phyloP scores from a whole-genome alignment of 805 yeast species.

The Wickerhamiella sorbophila region DNA sequence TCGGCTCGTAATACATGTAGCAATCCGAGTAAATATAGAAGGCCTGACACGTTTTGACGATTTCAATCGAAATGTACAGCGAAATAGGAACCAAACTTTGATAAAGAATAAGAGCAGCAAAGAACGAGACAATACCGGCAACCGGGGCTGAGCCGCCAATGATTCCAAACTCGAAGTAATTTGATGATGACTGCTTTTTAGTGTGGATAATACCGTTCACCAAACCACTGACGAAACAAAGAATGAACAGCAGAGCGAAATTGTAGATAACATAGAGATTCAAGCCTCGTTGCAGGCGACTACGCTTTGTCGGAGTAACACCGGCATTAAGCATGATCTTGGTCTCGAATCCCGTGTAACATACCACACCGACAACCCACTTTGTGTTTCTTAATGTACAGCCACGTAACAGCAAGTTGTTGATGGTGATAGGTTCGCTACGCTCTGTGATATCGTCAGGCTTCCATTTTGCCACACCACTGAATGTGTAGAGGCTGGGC shows the following conservation, averaged over 20 bases:
- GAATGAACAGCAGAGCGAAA: conserved; percentile 44
- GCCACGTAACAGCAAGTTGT: conserved; percentile 60
- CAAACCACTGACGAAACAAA: conserved; percentile 59
- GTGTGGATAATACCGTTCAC: conserved; percentile 44
- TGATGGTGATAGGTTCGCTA: conserved; percentile 45
- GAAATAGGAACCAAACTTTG: conserved; percentile 74
- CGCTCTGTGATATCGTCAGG: conserved; percentile 4
- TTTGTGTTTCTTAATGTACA: conserved; percentile 59
- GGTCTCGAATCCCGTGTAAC: conserved; percentile 63
- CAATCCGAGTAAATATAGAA: conserved; percentile 60
- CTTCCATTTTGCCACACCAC: conserved; percentile 22
- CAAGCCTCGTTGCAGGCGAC: conserved; percentile 52
- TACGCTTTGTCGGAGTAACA: conserved; percentile 59
- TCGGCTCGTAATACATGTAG: conserved; percentile 50
- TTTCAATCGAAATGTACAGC: conserved; percentile 63
- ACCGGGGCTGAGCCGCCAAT: conserved; percentile 46
- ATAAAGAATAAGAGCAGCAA: conserved; percentile 59
- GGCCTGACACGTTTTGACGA: conserved; percentile 67
- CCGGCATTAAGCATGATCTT: conserved; percentile 75
- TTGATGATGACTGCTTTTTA: conserved; percentile 32
- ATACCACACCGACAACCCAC: conserved; percentile 60
- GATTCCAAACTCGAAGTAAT: conserved; percentile 46
- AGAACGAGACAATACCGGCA: conserved; percentile 56
- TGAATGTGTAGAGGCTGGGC: conserved; percentile 46
- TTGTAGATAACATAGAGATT: conserved; percentile 55